Conservation (phyloP, 805 yeast genomes). For the Sungouiozyma intestinalis region DNA sequence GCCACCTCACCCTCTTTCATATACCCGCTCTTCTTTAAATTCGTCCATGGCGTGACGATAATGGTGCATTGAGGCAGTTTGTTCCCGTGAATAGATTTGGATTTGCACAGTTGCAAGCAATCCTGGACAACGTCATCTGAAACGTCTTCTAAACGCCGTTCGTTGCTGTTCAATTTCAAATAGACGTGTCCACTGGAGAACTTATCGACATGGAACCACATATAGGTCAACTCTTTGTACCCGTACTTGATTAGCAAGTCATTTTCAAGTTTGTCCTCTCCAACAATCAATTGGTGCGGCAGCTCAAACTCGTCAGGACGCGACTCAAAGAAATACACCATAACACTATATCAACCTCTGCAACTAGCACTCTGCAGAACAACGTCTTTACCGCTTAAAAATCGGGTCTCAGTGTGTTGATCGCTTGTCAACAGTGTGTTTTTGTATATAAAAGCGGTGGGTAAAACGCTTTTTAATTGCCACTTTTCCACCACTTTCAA, state of each 20-base stretch:
- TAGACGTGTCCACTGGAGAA: slow-evolving; percentile 72
- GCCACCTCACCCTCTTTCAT: slow-evolving; percentile 78
- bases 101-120: slow-evolving; percentile 64
- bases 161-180: slow-evolving; percentile 41
- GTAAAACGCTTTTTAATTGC: neutral
- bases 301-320: slow-evolving; percentile 9
- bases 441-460: neutral
- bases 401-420: neutral
- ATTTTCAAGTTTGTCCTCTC: slow-evolving; percentile 65
- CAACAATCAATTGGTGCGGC: slow-evolving; percentile 36
- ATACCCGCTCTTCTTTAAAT: slow-evolving; percentile 52
- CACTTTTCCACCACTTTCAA: neutral
- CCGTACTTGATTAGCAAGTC: slow-evolving; percentile 53
- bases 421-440: neutral
- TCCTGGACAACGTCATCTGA: slow-evolving; percentile 43
- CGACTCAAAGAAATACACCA: slow-evolving; percentile 26
- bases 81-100: slow-evolving; percentile 67
- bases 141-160: slow-evolving; percentile 36
- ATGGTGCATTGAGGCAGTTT: slow-evolving; percentile 57
- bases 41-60: slow-evolving; percentile 65
- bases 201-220: slow-evolving; percentile 79
- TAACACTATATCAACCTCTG: slow-evolving; percentile 3
- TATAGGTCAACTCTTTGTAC: slow-evolving; percentile 40
- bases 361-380: too few relatives aligned
- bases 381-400: too few relatives aligned